These are phyloP conservation scores for Brassica carinata DNA, from an alignment of 345 rosid species.

Conservation along the genomic window DNA sequence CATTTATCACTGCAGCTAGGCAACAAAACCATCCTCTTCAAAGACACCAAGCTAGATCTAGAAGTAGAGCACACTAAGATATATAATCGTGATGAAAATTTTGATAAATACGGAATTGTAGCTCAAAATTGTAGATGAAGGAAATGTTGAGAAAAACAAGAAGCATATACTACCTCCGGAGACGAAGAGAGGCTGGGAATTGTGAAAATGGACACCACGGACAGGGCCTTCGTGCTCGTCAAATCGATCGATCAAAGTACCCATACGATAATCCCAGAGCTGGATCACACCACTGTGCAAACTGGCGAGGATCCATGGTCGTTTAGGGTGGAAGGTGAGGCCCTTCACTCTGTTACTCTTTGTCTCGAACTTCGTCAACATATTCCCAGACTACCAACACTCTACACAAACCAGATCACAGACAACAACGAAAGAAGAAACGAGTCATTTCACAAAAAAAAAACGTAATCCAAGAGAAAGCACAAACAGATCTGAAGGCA, in stretches of 20 bases:
- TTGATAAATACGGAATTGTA: background rate
- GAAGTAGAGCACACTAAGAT: background rate
- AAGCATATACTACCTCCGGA: conserved; percentile 63
- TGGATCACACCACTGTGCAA: conserved; percentile 98
- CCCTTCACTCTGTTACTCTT: conserved; percentile 97
- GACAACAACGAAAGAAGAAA: background rate
- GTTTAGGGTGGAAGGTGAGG: conserved; percentile 80
- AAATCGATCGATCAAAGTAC: conserved; percentile 79
- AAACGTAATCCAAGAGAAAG: background rate
- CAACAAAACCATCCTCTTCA: background rate
- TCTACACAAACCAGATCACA: conserved; percentile 31
- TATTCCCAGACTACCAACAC: conserved; percentile 15
- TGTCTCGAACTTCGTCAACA: conserved; percentile 94
- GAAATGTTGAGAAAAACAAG: background rate
- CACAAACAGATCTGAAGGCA: conserved; percentile 1
- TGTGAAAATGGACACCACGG: conserved; percentile 93
- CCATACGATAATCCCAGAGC: conserved; percentile 97
- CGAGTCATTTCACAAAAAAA: background rate
- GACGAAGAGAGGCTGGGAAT: conserved; percentile 83
- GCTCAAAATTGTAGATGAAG: background rate
- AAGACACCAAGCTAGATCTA: conserved; percentile 5
- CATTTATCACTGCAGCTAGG: background rate
- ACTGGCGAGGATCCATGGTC: conserved; percentile 96
- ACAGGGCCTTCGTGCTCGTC: conserved; percentile 98
- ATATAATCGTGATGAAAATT: background rate